These are phyloP conservation scores for Nigrospora osmanthi DNA, from an alignment of 2,329 filamentous ascomycete species.

Conservation along the genomic window DNA sequence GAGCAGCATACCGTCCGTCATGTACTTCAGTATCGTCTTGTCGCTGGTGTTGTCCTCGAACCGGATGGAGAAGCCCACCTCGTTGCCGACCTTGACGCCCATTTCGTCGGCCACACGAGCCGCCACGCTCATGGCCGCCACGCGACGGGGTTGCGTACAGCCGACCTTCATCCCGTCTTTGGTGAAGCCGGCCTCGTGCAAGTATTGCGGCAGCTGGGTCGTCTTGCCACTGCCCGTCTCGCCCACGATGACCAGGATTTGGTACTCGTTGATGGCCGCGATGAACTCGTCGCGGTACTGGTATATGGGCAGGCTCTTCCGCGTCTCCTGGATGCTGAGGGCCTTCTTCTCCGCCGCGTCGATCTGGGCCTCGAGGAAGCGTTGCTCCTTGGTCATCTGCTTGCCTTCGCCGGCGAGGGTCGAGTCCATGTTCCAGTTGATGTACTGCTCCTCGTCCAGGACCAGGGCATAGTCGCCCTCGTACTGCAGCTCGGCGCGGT, in stretches of 20 bases:
- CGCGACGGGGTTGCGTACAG: slow-evolving; percentile 89
- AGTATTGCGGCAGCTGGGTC: slow-evolving; percentile 88
- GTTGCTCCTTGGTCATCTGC: slow-evolving; percentile 69
- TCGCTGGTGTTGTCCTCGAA: slow-evolving; percentile 91
- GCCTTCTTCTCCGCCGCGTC: slow-evolving; percentile 85
- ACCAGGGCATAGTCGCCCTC: slow-evolving; percentile 88
- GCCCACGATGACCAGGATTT: slow-evolving; percentile 85
- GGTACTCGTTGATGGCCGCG: slow-evolving; percentile 75
- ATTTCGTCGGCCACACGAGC: slow-evolving; percentile 92
- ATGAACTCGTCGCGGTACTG: slow-evolving; percentile 80
- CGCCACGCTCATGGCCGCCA: slow-evolving; percentile 97
- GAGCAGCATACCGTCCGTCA: slow-evolving; percentile 94
- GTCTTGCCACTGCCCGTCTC: slow-evolving; percentile 96
- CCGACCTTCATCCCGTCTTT: slow-evolving; percentile 78
- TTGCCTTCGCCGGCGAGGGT: slow-evolving; percentile 65
- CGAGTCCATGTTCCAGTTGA: slow-evolving; percentile 75
- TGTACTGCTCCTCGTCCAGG: slow-evolving; percentile 81
- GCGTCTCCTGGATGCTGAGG: slow-evolving; percentile 80
- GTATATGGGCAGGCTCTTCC: slow-evolving; percentile 87
- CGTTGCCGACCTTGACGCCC: slow-evolving; percentile 79
- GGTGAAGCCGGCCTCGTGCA: slow-evolving; percentile 85
- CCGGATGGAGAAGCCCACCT: slow-evolving; percentile 90
- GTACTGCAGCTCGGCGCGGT: slow-evolving; percentile 64
- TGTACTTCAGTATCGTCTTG: slow-evolving; percentile 88
- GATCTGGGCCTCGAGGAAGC: slow-evolving; percentile 70